Evolutionary conservation across 306 rosid species (phyloP).

Genomic region (Hippophae rhamnoides): DNA sequence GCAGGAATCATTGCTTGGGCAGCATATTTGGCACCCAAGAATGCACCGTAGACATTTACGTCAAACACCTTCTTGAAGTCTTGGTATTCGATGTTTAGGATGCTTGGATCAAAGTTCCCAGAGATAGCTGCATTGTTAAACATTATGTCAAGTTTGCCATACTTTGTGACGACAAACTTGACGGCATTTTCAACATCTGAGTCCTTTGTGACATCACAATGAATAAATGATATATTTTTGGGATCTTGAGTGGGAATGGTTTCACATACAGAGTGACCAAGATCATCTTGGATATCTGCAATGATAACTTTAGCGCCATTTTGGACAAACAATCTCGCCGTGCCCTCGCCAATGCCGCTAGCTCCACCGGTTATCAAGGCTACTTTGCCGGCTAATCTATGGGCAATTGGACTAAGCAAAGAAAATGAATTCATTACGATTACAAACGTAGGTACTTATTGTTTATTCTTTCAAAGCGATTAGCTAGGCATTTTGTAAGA

Average conservation of each 20-base stretch:
- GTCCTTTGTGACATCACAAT: slow-evolving; percentile 37
- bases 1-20: slow-evolving; percentile 40
- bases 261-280: slow-evolving; percentile 31
- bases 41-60: slow-evolving; percentile 42
- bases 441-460: too few relatives aligned
- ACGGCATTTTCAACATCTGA: slow-evolving; percentile 31
- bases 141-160: slow-evolving; percentile 49
- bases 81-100: neutral
- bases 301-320: slow-evolving; percentile 43
- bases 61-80: slow-evolving; percentile 37
- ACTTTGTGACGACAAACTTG: slow-evolving; percentile 22
- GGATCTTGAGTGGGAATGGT: neutral
- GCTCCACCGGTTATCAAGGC: slow-evolving; percentile 63
- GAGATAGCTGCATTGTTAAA: slow-evolving; percentile 43
- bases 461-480: too few relatives aligned
- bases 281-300: slow-evolving; percentile 46
- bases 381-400: slow-evolving; percentile 47
- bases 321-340: slow-evolving; percentile 27
- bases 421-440: too few relatives aligned
- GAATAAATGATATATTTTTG: slow-evolving; percentile 19
- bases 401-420: neutral
- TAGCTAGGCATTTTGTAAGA: too few relatives aligned
- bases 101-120: slow-evolving; percentile 4
- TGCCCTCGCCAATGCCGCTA: slow-evolving; percentile 47
- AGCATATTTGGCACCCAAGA: slow-evolving; percentile 49